These are phyloP conservation scores for Alternaria sp. DNA, from an alignment of 2,329 filamentous ascomycete genomes.

Conservation along the genomic window DNA sequence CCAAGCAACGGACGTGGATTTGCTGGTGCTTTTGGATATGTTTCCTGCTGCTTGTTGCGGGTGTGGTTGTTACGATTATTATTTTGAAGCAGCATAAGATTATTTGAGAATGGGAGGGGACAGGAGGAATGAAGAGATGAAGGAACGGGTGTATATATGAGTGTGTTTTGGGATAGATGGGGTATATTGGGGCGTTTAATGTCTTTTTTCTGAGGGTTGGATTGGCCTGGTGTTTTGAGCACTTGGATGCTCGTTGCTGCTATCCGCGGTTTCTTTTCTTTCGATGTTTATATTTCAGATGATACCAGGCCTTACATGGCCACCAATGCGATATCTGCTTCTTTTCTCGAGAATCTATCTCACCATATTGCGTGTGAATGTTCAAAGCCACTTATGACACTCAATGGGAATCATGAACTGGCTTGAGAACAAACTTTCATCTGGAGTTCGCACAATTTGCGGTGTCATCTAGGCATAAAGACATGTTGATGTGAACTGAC, in stretches of 20 bases:
- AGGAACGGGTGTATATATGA: not conserved
- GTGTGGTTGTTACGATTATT: slow-evolving; percentile 54
- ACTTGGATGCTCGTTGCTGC: not conserved
- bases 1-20: slow-evolving; percentile 54
- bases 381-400: too few relatives aligned
- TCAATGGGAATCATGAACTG: too few relatives aligned
- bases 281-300: slow-evolving; percentile 3
- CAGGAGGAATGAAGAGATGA: not conserved
- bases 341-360: not conserved
- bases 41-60: slow-evolving; percentile 54
- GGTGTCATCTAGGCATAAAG: too few relatives aligned
- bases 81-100: slow-evolving; percentile 47
- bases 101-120: slow-evolving; percentile 20
- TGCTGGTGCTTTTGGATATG: slow-evolving; percentile 57
- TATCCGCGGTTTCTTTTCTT: not conserved
- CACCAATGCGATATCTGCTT: not conserved
- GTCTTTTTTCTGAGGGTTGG: not conserved
- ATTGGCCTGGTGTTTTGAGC: not conserved
- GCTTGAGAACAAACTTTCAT: too few relatives aligned
- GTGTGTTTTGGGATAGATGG: not conserved
- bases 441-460: too few relatives aligned
- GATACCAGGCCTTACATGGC: slow-evolving; percentile 11
- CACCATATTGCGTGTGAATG: not conserved
- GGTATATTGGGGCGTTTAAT: not conserved
- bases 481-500: not conserved